These are phyloP conservation scores for Neonectria punicea DNA, from an alignment of 2,329 filamentous ascomycete genomes.

Conservation along the genomic window DNA sequence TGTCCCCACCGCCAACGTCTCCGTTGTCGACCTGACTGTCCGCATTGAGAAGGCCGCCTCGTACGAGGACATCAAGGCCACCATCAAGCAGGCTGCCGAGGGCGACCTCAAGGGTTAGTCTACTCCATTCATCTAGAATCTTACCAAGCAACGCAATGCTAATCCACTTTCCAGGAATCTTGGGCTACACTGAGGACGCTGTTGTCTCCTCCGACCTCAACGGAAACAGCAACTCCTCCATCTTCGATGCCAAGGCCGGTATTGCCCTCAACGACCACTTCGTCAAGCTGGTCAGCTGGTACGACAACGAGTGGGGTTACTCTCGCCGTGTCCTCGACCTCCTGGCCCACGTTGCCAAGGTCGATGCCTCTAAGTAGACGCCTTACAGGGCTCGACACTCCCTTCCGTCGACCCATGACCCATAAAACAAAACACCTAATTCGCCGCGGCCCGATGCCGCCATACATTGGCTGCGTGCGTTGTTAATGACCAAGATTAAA, in stretches of 20 bases:
- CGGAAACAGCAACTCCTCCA: conserved; percentile 93
- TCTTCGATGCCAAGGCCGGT: conserved; percentile 99
- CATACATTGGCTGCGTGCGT: conserved; percentile 28
- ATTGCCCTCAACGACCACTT: conserved; percentile 99
- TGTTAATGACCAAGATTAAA: conserved; percentile 40
- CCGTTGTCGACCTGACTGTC: conserved; percentile 96
- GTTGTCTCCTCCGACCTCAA: conserved; percentile 94
- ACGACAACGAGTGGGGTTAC: conserved; percentile 99
- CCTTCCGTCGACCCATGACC: conserved; percentile 17
- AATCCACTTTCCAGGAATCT: conserved; percentile 68
- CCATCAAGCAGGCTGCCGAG: conserved; percentile 87
- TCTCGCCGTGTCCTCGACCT: conserved; percentile 93
- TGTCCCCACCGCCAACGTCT: conserved; percentile 98
- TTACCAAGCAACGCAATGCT: conserved; percentile 10
- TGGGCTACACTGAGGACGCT: conserved; percentile 97
- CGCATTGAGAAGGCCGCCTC: conserved; percentile 89
- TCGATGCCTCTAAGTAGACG: conserved; percentile 67
- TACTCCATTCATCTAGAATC: background rate
- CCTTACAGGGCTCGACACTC: conserved; percentile 28
- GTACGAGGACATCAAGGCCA: conserved; percentile 93
- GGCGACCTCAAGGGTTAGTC: conserved; percentile 84
- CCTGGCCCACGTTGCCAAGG: conserved; percentile 80
- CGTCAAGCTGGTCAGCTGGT: conserved; percentile 98
- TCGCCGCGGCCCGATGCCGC: conserved; percentile 28
- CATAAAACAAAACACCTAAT: conserved; percentile 41